Evolutionary conservation across 495 filamentous ascomycete genomes (phyloP), one percentile per base, ranked within the genome.

Genomic region (Daldinia concentrica): DNA sequence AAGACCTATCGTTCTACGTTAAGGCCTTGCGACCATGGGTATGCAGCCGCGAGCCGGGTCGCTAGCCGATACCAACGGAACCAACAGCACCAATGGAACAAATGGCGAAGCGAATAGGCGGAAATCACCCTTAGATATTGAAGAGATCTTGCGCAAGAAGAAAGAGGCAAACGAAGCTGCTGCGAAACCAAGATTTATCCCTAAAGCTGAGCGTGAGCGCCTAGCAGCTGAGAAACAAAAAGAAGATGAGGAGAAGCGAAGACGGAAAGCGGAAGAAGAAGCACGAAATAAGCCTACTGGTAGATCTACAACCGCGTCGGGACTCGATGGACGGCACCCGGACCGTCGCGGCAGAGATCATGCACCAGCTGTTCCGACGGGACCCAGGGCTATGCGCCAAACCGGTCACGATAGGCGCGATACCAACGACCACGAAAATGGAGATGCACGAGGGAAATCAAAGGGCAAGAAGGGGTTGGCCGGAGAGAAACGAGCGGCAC

Each of bases 171-270:
- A 83, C 58, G 80, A 82, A 29, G 83, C 77, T 39, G 81, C 82
- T 0, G 76, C 83, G n/a, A 86, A 97, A 88, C 96, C 96, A 3
- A 94, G 95, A 82, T 99, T 97, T 78, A 81, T 99, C 11, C 91
- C 93, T 3, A 97, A 94, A 84, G 91, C 91, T 36, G 86, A 98
- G 78, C 89, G 95, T 41, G 96, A 98, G 77, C 89, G 89, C 57
- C 77, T 97, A 62, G 94, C 93, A 6, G 81, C 94, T 7, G 94
- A 97, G 76, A 97, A 94, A 79, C 86, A 91, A 58, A 83, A 86
- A 17, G 94, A 96, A 77, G 94, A 97, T 69, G 91, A 93, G 19
- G 92, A 90, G 57, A 74, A 65, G 58, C 85, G 83, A 56, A 87
- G 85, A 60, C 82, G 81, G 27, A 88, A 86, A 69, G 80, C 84